phyloP scores from a whole-genome alignment of 2,329 filamentous ascomycete genomes.

The Dryadomyces sulphureus region DNA sequence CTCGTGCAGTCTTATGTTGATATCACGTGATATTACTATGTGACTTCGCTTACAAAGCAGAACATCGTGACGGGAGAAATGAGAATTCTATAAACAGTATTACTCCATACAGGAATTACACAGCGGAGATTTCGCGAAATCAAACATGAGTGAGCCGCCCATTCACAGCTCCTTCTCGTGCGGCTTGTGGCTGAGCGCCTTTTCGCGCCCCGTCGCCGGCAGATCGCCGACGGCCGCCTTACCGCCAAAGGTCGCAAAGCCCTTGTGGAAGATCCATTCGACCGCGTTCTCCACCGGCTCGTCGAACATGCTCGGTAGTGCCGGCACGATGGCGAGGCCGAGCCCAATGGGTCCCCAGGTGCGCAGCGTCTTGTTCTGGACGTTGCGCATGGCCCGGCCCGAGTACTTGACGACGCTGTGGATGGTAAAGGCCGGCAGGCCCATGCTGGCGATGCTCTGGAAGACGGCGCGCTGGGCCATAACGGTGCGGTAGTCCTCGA shows the following conservation, averaged over 20 bases:
- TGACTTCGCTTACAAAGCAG: no score
- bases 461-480: constrained; percentile 87
- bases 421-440: constrained; percentile 82
- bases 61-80: no score
- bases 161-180: constrained; percentile 29
- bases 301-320: constrained; percentile 74
- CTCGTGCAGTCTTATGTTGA: no score
- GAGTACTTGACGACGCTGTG: constrained; percentile 87
- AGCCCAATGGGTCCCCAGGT: constrained; percentile 88
- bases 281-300: constrained; percentile 85
- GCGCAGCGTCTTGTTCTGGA: constrained; percentile 59
- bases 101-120: no score
- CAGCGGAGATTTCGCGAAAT: no score
- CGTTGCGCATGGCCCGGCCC: constrained; percentile 68
- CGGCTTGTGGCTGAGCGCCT: constrained; percentile 22
- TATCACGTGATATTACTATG: no score
- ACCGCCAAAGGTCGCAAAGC: constrained; percentile 59
- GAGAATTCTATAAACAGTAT: no score
- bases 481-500: constrained; percentile 82
- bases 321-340: constrained; percentile 62
- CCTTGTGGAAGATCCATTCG: constrained; percentile 79
- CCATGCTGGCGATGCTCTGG: constrained; percentile 86
- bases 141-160: background rate
- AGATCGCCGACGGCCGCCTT: constrained; percentile 37
- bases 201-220: constrained; percentile 38